Percentiles rank a stretch among this genome's conserved stretches.
These are phyloP conservation scores for Dissophora ornata DNA, from an alignment of 192 early-diverging fungal species.

Conservation along the genomic window DNA sequence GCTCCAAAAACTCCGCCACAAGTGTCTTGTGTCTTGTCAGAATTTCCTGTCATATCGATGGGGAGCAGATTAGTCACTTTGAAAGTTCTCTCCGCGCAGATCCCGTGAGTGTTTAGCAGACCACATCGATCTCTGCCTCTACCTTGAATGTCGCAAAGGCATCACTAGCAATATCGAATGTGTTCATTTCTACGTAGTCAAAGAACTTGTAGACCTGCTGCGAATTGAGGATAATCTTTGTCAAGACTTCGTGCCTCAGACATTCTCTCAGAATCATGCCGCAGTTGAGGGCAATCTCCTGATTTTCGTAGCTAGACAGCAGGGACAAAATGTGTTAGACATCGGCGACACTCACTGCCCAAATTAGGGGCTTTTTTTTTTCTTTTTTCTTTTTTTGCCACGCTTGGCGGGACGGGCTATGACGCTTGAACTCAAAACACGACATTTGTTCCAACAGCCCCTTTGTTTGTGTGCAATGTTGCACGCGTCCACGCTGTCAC, in stretches of 20 bases:
- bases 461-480: conserved; percentile 11
- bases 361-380: conserved; percentile 9
- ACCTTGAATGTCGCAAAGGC: conserved; percentile 98
- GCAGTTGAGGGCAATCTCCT: conserved; percentile 96
- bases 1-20: conserved; percentile 88
- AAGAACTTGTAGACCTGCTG: conserved; percentile 95
- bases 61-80: neutral
- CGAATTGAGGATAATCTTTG: conserved; percentile 85
- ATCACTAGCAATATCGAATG: conserved; percentile 98
- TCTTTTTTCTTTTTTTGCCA: too few relatives aligned
- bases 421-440: neutral
- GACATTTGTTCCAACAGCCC: conserved; percentile 9
- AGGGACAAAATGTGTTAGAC: too few relatives aligned
- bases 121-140: too few relatives aligned
- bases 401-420: too few relatives aligned
- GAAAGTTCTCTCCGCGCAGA: neutral
- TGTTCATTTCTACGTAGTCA: conserved; percentile 94
- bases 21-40: conserved; percentile 94
- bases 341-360: too few relatives aligned
- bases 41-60: conserved; percentile 70
- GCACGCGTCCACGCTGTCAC: conserved; percentile 8
- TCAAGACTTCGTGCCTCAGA: conserved; percentile 92
- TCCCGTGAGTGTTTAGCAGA: too few relatives aligned
- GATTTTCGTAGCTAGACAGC: conserved; percentile 86
- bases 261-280: conserved; percentile 98